Evolutionary conservation across 1,284 basidiomycete species (phyloP).

Genomic region (Singerocomus rubriflavus): DNA sequence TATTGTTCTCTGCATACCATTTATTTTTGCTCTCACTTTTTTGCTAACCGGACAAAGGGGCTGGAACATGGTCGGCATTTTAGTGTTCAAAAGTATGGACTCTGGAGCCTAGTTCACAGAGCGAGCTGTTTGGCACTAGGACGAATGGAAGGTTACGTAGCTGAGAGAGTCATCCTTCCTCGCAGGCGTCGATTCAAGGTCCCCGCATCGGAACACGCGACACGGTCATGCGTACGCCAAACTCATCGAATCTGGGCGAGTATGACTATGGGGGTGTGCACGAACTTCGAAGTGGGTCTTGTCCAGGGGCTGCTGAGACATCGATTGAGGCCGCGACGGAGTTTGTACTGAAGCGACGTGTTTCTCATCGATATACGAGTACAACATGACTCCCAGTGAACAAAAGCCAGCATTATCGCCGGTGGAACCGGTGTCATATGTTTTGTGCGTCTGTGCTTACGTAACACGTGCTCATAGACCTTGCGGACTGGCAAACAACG

Average conservation of each 20-base stretch:
- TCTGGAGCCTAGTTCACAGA: too few species aligned
- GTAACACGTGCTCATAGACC: slow-evolving; percentile 3
- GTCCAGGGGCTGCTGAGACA: slow-evolving; percentile 2
- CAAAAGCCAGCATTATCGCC: too few species aligned
- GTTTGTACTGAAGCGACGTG: neutral
- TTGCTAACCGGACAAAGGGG: slow-evolving; percentile 6
- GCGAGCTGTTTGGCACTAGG: too few species aligned
- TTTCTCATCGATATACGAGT: neutral
- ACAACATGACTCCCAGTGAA: too few species aligned
- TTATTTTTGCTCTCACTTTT: slow-evolving; percentile 9
- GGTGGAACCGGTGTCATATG: too few species aligned
- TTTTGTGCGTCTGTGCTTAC: slow-evolving; percentile 9
- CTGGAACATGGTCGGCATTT: neutral
- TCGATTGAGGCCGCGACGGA: neutral
- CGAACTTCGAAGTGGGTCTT: neutral
- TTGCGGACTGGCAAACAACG: neutral
- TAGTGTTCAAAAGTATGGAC: neutral
- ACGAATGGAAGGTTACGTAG: slow-evolving; percentile 15
- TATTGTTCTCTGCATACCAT: slow-evolving; percentile 4
- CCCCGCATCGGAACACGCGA: slow-evolving; percentile 26
- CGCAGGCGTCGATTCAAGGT: slow-evolving; percentile 11
- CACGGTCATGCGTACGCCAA: neutral
- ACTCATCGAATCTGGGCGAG: slow-evolving; percentile 2
- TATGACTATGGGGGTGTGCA: neutral
- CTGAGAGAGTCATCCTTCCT: slow-evolving; percentile 3